Percentiles rank a stretch among this genome's conserved stretches.
These are phyloP conservation scores for Balakata baccata DNA, from an alignment of 345 rosid species.

Conservation along the genomic window DNA sequence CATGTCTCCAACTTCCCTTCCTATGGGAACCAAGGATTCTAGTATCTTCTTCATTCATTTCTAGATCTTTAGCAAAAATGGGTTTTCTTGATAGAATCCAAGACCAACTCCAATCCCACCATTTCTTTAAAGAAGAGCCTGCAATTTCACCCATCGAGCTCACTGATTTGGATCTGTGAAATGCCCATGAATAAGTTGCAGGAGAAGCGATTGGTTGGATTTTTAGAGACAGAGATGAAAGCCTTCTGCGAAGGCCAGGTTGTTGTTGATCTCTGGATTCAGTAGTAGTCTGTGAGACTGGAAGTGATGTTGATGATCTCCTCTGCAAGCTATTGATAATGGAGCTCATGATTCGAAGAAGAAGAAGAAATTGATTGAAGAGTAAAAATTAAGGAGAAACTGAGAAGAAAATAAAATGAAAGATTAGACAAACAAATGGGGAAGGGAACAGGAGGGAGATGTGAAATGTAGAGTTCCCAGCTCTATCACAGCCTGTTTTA, in stretches of 20 bases:
- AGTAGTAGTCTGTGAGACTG: slow-evolving; percentile 40
- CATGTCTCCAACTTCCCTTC: slow-evolving; percentile 84
- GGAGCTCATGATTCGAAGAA: slow-evolving; percentile 51
- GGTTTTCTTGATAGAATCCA: slow-evolving; percentile 82
- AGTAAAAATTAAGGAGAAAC: background rate
- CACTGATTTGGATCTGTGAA: slow-evolving; percentile 61
- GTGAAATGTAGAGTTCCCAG: slow-evolving; percentile 45
- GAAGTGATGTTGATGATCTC: slow-evolving; percentile 35
- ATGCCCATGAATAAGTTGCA: slow-evolving; percentile 41
- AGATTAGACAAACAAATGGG: background rate
- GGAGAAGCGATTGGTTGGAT: slow-evolving; percentile 40
- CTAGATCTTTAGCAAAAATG: slow-evolving; percentile 69
- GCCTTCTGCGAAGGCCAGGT: slow-evolving; percentile 49
- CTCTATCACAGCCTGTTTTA: slow-evolving; percentile 55
- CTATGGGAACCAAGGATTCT: slow-evolving; percentile 49
- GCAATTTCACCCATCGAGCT: slow-evolving; percentile 59
- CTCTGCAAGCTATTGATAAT: slow-evolving; percentile 54
- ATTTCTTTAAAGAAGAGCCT: slow-evolving; percentile 53
- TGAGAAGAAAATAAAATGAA: slow-evolving; percentile 14
- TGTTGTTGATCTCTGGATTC: background rate
- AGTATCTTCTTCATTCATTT: slow-evolving; percentile 74
- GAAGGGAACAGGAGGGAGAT: background rate
- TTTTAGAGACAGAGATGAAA: slow-evolving; percentile 69
- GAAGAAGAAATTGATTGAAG: background rate
- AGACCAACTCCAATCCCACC: slow-evolving; percentile 92